Percentiles rank a stretch among this genome's conserved stretches.
phyloP scores from a whole-genome alignment of 2,329 filamentous ascomycete species.

The Aspergillus vadensis region DNA sequence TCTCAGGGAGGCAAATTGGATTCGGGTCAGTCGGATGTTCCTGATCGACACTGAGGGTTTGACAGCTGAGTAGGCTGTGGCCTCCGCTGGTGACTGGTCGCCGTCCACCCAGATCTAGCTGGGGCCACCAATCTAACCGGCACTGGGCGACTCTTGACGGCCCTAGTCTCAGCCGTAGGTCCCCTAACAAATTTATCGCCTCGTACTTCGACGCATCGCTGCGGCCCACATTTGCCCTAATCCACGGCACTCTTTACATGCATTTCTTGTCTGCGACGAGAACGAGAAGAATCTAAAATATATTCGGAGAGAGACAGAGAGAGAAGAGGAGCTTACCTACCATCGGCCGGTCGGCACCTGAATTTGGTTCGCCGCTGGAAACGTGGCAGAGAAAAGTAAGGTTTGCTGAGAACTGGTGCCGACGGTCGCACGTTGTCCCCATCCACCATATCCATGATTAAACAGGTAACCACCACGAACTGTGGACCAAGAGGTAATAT shows the following conservation, averaged over 20 bases:
- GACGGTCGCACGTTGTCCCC: background rate
- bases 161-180: background rate
- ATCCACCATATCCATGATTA: background rate
- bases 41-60: constrained; percentile 13
- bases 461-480: background rate
- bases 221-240: constrained; percentile 7
- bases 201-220: background rate
- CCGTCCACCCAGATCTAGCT: constrained; percentile 1
- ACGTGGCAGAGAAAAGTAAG: background rate
- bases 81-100: constrained; percentile 3
- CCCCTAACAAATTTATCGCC: background rate
- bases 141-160: constrained; percentile 8
- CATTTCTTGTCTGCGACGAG: background rate
- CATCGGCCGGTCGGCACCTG: background rate
- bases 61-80: constrained; percentile 8
- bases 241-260: background rate
- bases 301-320: background rate
- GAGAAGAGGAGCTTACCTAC: background rate
- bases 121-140: background rate
- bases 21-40: constrained; percentile 13
- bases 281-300: too few relatives aligned
- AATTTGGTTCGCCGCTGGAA: background rate
- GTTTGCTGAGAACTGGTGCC: background rate
- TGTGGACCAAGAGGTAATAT: background rate
- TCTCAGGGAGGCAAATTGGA: constrained; percentile 2